Conservation (phyloP, 2,329 filamentous ascomycete genomes). For the Venturia nashicola region DNA sequence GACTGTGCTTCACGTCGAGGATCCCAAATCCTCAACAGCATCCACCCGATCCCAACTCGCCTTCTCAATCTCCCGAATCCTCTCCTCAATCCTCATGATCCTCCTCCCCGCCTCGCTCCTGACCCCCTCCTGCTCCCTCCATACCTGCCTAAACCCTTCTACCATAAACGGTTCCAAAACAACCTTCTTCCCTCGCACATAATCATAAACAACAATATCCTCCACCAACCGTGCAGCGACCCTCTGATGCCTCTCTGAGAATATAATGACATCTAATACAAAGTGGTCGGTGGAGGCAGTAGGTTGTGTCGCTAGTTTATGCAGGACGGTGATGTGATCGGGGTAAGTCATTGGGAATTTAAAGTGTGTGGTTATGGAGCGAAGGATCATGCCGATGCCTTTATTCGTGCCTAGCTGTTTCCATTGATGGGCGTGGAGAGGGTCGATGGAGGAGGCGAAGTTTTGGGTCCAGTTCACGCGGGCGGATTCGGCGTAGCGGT, state of each 20-base stretch:
- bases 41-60: constrained; percentile 61
- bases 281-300: constrained; percentile 29
- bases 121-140: constrained; percentile 44
- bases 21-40: constrained; percentile 55
- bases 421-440: constrained; percentile 52
- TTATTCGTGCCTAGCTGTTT: constrained; percentile 52
- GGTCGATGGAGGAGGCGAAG: constrained; percentile 49
- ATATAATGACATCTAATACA: constrained; percentile 48
- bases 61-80: constrained; percentile 52
- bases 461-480: constrained; percentile 68
- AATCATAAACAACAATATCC: constrained; percentile 71
- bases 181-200: constrained; percentile 44
- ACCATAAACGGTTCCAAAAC: constrained; percentile 48
- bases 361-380: constrained; percentile 69
- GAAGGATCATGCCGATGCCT: constrained; percentile 62
- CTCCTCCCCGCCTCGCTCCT: constrained; percentile 45
- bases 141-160: constrained; percentile 46
- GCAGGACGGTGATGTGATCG: constrained; percentile 71
- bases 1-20: background rate
- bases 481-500: constrained; percentile 70
- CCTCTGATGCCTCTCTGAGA: constrained; percentile 64
- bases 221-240: constrained; percentile 64
- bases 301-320: constrained; percentile 54
- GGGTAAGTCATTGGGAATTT: constrained; percentile 85
- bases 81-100: constrained; percentile 44